Evolutionary conservation across 2,329 filamentous ascomycete species (phyloP).

Genomic region (Pyrenochaeta sp.): DNA sequence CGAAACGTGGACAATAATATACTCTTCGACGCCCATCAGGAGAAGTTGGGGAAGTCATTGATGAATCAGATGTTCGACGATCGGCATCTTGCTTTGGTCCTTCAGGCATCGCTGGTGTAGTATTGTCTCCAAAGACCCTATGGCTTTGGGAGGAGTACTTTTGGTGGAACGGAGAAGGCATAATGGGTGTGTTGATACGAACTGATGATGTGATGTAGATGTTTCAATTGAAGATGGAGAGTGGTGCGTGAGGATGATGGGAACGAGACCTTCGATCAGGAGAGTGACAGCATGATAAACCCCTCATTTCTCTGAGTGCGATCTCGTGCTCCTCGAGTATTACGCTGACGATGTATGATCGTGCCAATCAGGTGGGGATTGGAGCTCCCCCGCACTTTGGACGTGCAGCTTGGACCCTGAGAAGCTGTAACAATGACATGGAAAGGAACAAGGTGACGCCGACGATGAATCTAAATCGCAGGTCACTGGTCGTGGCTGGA

Average conservation of each 20-base stretch:
- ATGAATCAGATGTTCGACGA: constrained; percentile 43
- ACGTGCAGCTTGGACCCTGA: constrained; percentile 36
- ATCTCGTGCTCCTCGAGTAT: constrained; percentile 39
- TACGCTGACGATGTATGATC: constrained; percentile 43
- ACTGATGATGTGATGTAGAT: not conserved
- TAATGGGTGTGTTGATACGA: constrained; percentile 10
- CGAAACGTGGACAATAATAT: constrained; percentile 3
- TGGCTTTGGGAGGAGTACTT: constrained; percentile 48
- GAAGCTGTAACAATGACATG: constrained; percentile 32
- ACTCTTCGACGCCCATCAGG: constrained; percentile 42
- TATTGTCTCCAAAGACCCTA: constrained; percentile 40
- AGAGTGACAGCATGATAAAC: constrained; percentile 20
- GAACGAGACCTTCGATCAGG: not conserved
- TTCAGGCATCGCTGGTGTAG: constrained; percentile 42
- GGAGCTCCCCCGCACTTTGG: constrained; percentile 44
- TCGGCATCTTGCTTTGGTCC: constrained; percentile 41
- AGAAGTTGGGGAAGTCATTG: constrained; percentile 31
- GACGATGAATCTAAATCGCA: not conserved
- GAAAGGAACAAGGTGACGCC: constrained; percentile 17
- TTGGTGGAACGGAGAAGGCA: constrained; percentile 51
- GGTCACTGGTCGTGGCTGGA: constrained; percentile 2
- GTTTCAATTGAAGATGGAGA: not conserved
- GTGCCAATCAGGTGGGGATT: constrained; percentile 43
- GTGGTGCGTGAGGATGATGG: not conserved
- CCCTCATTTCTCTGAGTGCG: constrained; percentile 22